Conservation (phyloP, 257 asterid genomes). For the Nyctanthes arbortristis region DNA sequence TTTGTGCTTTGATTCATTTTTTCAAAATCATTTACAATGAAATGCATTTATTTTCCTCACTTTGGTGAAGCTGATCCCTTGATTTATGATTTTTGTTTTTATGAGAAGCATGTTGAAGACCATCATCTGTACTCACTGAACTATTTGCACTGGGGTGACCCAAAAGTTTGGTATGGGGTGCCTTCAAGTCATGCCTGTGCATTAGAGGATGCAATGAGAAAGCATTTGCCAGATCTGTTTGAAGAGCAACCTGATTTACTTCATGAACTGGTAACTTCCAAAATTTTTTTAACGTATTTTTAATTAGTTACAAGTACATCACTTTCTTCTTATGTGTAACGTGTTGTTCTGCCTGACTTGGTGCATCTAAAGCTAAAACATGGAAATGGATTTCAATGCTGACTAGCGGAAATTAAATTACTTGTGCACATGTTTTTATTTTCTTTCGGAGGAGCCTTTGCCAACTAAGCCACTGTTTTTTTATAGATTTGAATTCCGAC, state of each 20-base stretch:
- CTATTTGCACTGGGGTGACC: slow-evolving; percentile 87
- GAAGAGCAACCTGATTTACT: slow-evolving; percentile 76
- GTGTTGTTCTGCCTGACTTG: neutral
- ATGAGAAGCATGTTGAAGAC: slow-evolving; percentile 74
- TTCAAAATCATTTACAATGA: neutral
- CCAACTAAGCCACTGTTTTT: no score
- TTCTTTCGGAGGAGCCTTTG: no score
- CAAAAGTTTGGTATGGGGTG: slow-evolving; percentile 82
- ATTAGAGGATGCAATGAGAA: slow-evolving; percentile 72
- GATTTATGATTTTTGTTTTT: slow-evolving; percentile 15
- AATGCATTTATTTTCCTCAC: no score
- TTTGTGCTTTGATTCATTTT: neutral
- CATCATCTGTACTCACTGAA: slow-evolving; percentile 87
- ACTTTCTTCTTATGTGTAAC: neutral
- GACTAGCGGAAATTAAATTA: neutral
- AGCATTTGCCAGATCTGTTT: slow-evolving; percentile 73
- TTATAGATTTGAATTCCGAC: neutral
- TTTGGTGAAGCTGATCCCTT: slow-evolving; percentile 16
- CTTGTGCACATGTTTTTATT: neutral
- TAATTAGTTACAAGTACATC: neutral
- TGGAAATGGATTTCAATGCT: neutral
- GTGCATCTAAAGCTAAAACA: neutral
- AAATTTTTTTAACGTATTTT: neutral
- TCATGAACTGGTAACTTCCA: slow-evolving; percentile 56
- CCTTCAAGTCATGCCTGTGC: slow-evolving; percentile 70